Base-by-base conservation (phyloP, 2,329 filamentous ascomycete genomes). In the Sarocladium kiliense region DNA sequence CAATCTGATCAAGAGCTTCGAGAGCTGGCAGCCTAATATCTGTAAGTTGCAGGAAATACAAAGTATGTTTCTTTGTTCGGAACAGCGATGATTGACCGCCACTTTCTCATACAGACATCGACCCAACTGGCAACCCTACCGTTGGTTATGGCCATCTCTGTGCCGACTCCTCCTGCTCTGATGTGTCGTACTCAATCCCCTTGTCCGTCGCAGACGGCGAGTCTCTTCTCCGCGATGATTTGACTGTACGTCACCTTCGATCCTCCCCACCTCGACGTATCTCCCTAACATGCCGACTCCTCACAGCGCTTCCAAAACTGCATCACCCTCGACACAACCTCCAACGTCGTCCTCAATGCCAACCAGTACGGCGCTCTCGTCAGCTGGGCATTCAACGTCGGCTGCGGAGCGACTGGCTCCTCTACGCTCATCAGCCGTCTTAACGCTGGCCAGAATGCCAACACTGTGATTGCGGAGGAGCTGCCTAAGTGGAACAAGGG, bases 361-460 rank as follows among this genome's bases (percentile, higher is more conserved):
- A 80, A 81, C 66, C 74, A 80, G 61, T 81, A 77, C 61, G 78
- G 75, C 41, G 77, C 78, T 1, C 71, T 80, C 2, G 73, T 79
- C 36, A 76, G 71, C 44, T 80, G 76, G 75, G 67, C 74, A 16
- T 80, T 74, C 71, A 81, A 80, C 61, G 68, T 76, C 42, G 77
- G 78, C 25, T 75, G 71, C 56, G 74, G 71, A 3, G 69, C 68
- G 47, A 67, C 72, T 2, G 55, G 57, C n/a, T 62, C 60, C 0
- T 78, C 76, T 3, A 70, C 67, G 0, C 66, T 79, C 23, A 63
- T 77, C 57, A 63, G 62, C 49, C 67, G 73, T 10, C 68, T 78
- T 56, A 79, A 78, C 65, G 64, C 61, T 0, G 73, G 74, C n/a
- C 70, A 77, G 53, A 60, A 68, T 36, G 64, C 70, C 36, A 69